These are phyloP conservation scores for Paraphoma sp. DNA, from an alignment of 2,329 filamentous ascomycete genomes.

Conservation along the genomic window DNA sequence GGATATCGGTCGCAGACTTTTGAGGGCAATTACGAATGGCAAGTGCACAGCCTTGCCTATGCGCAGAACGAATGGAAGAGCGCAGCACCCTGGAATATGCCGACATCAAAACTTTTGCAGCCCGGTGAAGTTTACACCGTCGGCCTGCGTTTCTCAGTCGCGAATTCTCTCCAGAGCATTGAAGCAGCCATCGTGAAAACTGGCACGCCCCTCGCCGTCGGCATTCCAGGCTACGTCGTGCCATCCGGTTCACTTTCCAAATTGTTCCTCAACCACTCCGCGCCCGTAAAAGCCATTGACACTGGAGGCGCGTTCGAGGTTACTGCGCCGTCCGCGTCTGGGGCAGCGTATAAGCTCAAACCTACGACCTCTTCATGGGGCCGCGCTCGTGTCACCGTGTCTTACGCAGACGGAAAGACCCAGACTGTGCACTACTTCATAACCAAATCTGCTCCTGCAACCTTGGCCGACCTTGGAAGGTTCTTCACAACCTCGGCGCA, in stretches of 20 bases:
- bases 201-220: slow-evolving; percentile 58
- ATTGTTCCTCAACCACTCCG: slow-evolving; percentile 54
- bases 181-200: slow-evolving; percentile 55
- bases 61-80: slow-evolving; percentile 63
- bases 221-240: slow-evolving; percentile 63
- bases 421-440: slow-evolving; percentile 66
- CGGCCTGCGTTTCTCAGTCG: slow-evolving; percentile 61
- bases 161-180: slow-evolving; percentile 54
- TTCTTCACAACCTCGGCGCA: slow-evolving; percentile 64
- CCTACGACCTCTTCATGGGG: slow-evolving; percentile 57
- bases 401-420: slow-evolving; percentile 55
- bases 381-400: slow-evolving; percentile 56
- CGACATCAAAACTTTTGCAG: slow-evolving; percentile 55
- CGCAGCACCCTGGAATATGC: slow-evolving; percentile 61
- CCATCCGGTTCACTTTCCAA: slow-evolving; percentile 55
- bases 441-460: slow-evolving; percentile 55
- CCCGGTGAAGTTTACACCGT: slow-evolving; percentile 56
- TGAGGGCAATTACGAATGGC: slow-evolving; percentile 68
- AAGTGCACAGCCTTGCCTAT: slow-evolving; percentile 61
- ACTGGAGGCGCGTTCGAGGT: slow-evolving; percentile 48
- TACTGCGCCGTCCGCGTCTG: slow-evolving; percentile 28
- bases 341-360: slow-evolving; percentile 52
- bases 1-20: slow-evolving; percentile 60
- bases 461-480: slow-evolving; percentile 56
- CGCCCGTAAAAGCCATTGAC: slow-evolving; percentile 50